Conservation (phyloP, 768 basidiomycete genomes). For the Chalciporus sphaerocephalus region DNA sequence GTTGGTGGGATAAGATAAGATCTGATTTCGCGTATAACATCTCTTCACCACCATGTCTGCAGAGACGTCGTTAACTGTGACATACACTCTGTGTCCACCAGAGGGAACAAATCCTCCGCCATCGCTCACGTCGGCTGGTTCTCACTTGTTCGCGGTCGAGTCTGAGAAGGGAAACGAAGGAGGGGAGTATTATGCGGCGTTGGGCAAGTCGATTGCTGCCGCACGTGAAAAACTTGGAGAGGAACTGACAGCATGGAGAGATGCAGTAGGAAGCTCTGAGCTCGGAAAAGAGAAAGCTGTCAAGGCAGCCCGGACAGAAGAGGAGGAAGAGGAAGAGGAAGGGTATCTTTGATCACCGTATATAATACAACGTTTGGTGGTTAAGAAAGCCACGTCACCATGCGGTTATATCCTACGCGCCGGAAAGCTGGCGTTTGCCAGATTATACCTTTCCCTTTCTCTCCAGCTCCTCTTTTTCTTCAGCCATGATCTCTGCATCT, state of each 20-base stretch:
- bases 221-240: constrained; percentile 57
- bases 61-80: constrained; percentile 14
- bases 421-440: neutral
- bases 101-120: constrained; percentile 11
- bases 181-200: constrained; percentile 43
- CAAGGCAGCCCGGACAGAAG: constrained; percentile 41
- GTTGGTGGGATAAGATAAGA: constrained; percentile 19
- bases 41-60: constrained; percentile 13
- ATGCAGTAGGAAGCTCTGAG: constrained; percentile 64
- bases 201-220: constrained; percentile 46
- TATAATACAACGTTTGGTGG: neutral
- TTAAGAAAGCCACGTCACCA: neutral
- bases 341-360: constrained; percentile 1
- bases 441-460: constrained; percentile 39
- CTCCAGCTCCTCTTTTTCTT: constrained; percentile 46
- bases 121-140: constrained; percentile 20
- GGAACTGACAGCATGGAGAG: constrained; percentile 71
- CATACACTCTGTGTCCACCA: constrained; percentile 24
- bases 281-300: constrained; percentile 51
- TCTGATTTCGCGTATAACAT: neutral
- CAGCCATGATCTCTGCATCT: constrained; percentile 51
- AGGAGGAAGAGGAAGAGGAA: constrained; percentile 44
- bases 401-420: neutral
- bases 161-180: constrained; percentile 13
- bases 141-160: constrained; percentile 24